Evolutionary conservation across 805 yeast genomes (phyloP), one percentile per base, ranked within the genome.

Genomic region (Starmera amethionina): DNA sequence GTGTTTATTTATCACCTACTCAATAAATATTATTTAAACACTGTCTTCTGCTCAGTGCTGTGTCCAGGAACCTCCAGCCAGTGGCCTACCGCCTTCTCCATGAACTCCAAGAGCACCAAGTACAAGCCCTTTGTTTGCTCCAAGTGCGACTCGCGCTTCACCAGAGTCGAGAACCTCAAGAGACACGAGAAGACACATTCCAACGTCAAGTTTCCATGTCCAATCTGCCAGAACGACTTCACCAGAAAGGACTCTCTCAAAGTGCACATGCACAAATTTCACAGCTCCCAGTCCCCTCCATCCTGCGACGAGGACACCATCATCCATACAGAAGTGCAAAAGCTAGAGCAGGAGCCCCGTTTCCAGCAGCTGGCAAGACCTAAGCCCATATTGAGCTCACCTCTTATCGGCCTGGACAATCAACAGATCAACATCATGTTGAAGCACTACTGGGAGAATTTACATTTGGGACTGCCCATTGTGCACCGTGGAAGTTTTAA

Each of bases 391-490:
- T 22, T 6, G 5, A 22, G 9, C 27, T 16, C 34, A 5, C 34
- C 34, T 15, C 19, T 32, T 10, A 10, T 9, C 2, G 3, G 6
- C 10, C 10, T 32, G 19, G 12, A 14, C 13, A 14, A 12, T 15
- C 19, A 32, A 16, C 18, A 14, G 19, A 12, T 32, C 5, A 4
- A 32, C 7, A 14, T 32, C 9, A 10, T 9, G 18, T 16, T 44
- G n/a, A 40, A 37, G 2, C 30, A 39, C 13, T 44, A 39, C 22
- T 44, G 47, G 47, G 36, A 29, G 10, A 30, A 40, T 14, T 44
- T 44, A 31, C 38, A 39, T 9, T 38, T 41, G 22, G 38, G 33
- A 4, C 37, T 42, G 36, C 47, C 47, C 4, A 37, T 44, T 25
- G 37, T 44, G 19, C 47, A 44, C 32, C 15, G 33, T 22, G 33